phyloP scores from a whole-genome alignment of 2,329 filamentous ascomycete species.

The Fusarium succisae region DNA sequence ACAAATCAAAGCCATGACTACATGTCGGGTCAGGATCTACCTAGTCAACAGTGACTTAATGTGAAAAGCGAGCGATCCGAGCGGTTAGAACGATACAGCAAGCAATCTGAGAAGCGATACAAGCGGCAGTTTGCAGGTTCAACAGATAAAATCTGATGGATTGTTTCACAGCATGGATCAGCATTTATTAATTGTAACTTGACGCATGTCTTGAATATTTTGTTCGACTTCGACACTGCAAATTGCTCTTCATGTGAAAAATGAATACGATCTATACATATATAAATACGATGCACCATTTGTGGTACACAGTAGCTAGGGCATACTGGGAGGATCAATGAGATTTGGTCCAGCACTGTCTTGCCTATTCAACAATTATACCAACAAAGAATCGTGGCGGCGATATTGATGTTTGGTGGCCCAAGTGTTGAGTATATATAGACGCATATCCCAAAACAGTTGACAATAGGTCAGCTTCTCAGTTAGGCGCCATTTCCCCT shows the following conservation, averaged over 20 bases:
- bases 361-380: not conserved
- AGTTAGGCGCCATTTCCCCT: not conserved
- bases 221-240: not conserved
- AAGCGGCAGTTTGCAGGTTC: not conserved
- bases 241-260: not conserved
- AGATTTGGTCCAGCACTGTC: not conserved
- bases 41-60: too few species aligned
- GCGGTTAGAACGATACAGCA: not conserved
- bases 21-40: too few species aligned
- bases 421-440: slow-evolving; percentile 6
- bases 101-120: not conserved
- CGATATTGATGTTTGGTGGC: not conserved
- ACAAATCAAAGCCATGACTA: not conserved
- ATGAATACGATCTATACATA: not conserved
- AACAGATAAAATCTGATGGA: not conserved
- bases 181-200: not conserved
- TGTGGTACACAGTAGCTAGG: not conserved
- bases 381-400: not conserved
- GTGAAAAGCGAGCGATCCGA: not conserved
- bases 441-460: slow-evolving; percentile 22
- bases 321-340: not conserved
- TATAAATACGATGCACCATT: not conserved
- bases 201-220: not conserved
- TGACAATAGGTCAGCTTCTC: slow-evolving; percentile 31
- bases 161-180: not conserved